phyloP scores from a whole-genome alignment of 805 yeast species.

The Scheffersomyces stipitis region DNA sequence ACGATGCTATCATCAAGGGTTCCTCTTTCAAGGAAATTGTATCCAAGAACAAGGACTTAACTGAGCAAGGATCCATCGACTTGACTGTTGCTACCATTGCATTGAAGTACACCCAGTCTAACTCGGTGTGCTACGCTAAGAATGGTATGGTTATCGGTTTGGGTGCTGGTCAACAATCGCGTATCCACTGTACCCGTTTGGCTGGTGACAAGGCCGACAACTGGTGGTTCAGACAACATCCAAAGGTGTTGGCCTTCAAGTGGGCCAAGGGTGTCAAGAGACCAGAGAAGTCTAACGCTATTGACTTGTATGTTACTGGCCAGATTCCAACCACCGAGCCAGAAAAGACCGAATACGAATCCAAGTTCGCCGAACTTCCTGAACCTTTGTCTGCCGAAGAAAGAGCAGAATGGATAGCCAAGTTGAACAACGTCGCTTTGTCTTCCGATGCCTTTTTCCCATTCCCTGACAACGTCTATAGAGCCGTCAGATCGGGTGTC shows the following conservation, averaged over 20 bases:
- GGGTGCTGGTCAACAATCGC: slow-evolving; percentile 99
- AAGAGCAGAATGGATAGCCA: slow-evolving; percentile 81
- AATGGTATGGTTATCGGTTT: slow-evolving; percentile 99
- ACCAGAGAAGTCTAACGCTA: slow-evolving; percentile 98
- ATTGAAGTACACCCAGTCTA: slow-evolving; percentile 95
- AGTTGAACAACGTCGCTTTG: slow-evolving; percentile 82
- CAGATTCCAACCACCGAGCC: slow-evolving; percentile 92
- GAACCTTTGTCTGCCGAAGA: slow-evolving; percentile 78
- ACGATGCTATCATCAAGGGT: slow-evolving; percentile 92
- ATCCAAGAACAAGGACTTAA: slow-evolving; percentile 78
- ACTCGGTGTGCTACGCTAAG: slow-evolving; percentile 97
- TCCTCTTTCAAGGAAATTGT: slow-evolving; percentile 90
- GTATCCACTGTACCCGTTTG: slow-evolving; percentile 98
- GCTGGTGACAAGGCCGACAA: slow-evolving; percentile 99
- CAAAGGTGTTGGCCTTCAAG: slow-evolving; percentile 84
- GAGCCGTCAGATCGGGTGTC: slow-evolving; percentile 97
- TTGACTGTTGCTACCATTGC: slow-evolving; percentile 97
- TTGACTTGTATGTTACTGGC: slow-evolving; percentile 87
- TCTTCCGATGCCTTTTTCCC: slow-evolving; percentile 99
- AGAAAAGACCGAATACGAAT: slow-evolving; percentile 87
- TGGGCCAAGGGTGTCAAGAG: slow-evolving; percentile 99
- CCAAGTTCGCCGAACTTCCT: slow-evolving; percentile 84
- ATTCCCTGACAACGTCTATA: slow-evolving; percentile 97
- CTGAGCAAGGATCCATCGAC: slow-evolving; percentile 91
- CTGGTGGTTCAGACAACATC: slow-evolving; percentile 99